Percentiles rank a stretch among this genome's conserved stretches.
phyloP scores from a whole-genome alignment of 768 basidiomycete genomes.

The Lentinus tigrinus region DNA sequence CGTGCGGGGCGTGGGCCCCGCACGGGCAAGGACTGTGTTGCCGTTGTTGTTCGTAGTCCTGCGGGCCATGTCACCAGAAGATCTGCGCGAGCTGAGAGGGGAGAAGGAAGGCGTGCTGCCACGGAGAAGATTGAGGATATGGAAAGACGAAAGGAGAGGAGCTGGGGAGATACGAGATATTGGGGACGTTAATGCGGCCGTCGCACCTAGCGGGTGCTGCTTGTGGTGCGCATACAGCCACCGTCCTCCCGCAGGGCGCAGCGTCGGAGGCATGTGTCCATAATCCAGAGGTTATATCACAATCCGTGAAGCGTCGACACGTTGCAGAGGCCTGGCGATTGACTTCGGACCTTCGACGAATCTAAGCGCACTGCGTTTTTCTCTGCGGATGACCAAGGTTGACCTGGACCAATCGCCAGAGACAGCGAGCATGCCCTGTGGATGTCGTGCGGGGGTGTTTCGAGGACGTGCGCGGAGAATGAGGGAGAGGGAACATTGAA shows the following conservation, averaged over 20 bases:
- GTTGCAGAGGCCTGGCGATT: conserved; percentile 9
- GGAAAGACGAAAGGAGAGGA: conserved; percentile 7
- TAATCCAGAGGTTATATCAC: background rate
- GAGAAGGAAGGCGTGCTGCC: conserved; percentile 4
- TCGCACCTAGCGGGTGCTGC: conserved; percentile 9
- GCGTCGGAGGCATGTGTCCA: conserved; percentile 10
- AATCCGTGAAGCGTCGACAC: conserved; percentile 1
- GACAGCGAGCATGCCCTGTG: too few relatives aligned
- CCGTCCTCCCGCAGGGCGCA: conserved; percentile 2
- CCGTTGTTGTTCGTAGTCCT: conserved; percentile 16
- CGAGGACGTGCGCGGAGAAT: background rate
- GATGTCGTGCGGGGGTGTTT: too few relatives aligned
- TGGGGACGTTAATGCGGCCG: conserved; percentile 8
- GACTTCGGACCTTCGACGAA: conserved; percentile 2
- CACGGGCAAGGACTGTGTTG: conserved; percentile 15
- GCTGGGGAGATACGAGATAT: conserved; percentile 15
- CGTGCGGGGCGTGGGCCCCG: conserved; percentile 18
- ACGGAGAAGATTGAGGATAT: conserved; percentile 11
- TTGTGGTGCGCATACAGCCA: conserved; percentile 1
- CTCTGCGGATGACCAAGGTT: too few relatives aligned
- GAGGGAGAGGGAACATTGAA: background rate
- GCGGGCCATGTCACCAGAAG: conserved; percentile 18
- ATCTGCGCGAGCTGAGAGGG: conserved; percentile 6
- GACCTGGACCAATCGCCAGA: too few relatives aligned
- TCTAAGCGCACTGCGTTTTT: too few relatives aligned